Evolutionary conservation across 345 rosid species (phyloP), one percentile per base, ranked within the genome.

Genomic region (Cardiospermum halicacabum): DNA sequence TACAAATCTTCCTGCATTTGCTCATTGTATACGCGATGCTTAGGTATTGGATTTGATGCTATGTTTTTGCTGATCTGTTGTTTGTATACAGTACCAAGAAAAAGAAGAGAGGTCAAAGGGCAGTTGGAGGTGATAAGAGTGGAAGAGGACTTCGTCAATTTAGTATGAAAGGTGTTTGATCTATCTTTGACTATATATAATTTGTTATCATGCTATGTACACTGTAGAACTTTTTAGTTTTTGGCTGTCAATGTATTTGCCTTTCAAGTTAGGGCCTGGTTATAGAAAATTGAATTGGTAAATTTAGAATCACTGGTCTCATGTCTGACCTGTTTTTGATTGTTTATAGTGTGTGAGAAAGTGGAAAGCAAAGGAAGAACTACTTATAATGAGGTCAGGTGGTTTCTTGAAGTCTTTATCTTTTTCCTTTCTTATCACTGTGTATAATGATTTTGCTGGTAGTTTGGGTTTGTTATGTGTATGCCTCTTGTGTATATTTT

Each of bases 101-200:
- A 92, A 95, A 91, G 69, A 95, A 86, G 84, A 88, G 89, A 57
- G 94, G 92, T 59, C 99, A 91, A 70, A 84, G 99, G 48, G 89
- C 89, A 18, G 76, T 74, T 66, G 96, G 93, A 54, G 88, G 92
- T 48, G 99, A 95, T 80, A 95, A 95, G 81, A 87, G 74, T 70
- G 97, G 97, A 13, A 85, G 98, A 86, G 99, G 99, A 48, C 92
- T 95, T 37, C 99, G 99, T 27, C 99, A 95, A 58, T 95, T 95
- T 77, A 95, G 99, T 82, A 84, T 95, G 97, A 91, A 92, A 91
- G 99, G 99, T 95, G 48, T 48, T 62, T 64, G n/a, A n/a, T 43
- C 55, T 25, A 26, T 72, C 51, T 42, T 53, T 56, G 10, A 24
- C n/a, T n/a, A 43, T 65, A 62, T 11, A 2, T 56, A 45, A 45